A percentile compares a stretch with the other conserved stretches of the same genome.
Evolutionary conservation across 2,329 filamentous ascomycete genomes (phyloP).

Genomic region (Diaporthe nobilis): DNA sequence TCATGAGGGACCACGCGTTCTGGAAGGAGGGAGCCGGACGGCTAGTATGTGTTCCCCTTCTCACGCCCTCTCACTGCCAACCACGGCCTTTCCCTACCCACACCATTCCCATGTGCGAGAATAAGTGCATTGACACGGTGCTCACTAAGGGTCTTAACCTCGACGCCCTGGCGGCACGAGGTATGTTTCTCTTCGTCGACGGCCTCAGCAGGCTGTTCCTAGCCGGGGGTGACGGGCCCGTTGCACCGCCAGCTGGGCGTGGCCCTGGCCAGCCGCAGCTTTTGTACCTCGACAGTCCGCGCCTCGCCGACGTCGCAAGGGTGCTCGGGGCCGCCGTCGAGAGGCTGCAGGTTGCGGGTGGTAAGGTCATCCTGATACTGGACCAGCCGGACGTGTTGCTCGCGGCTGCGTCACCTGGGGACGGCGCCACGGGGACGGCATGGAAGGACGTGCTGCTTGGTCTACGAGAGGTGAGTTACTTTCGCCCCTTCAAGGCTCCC

Average conservation of each 20-base stretch:
- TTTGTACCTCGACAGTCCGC: slow-evolving; percentile 49
- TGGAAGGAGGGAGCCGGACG: slow-evolving; percentile 81
- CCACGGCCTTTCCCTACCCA: neutral
- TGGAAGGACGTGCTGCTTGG: slow-evolving; percentile 70
- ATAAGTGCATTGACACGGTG: neutral
- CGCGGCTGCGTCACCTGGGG: slow-evolving; percentile 66
- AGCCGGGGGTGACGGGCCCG: slow-evolving; percentile 38
- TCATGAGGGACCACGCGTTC: slow-evolving; percentile 82
- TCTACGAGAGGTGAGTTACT: slow-evolving; percentile 72
- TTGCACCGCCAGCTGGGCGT: slow-evolving; percentile 38
- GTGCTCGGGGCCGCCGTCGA: slow-evolving; percentile 58
- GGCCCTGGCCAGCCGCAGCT: slow-evolving; percentile 38
- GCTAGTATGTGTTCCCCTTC: slow-evolving; percentile 64
- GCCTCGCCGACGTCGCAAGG: slow-evolving; percentile 54
- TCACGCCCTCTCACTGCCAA: neutral
- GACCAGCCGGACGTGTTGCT: slow-evolving; percentile 77
- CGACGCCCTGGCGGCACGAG: slow-evolving; percentile 68
- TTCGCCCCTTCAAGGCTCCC: neutral
- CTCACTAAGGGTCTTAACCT: slow-evolving; percentile 76
- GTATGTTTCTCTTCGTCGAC: slow-evolving; percentile 81
- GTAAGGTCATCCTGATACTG: slow-evolving; percentile 69
- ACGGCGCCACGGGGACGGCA: slow-evolving; percentile 58
- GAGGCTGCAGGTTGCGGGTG: slow-evolving; percentile 47
- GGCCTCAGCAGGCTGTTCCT: slow-evolving; percentile 74
- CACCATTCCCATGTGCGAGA: slow-evolving; percentile 10